phyloP scores from a whole-genome alignment of 148 eudicot species.

The Amaranthus cruentus region DNA sequence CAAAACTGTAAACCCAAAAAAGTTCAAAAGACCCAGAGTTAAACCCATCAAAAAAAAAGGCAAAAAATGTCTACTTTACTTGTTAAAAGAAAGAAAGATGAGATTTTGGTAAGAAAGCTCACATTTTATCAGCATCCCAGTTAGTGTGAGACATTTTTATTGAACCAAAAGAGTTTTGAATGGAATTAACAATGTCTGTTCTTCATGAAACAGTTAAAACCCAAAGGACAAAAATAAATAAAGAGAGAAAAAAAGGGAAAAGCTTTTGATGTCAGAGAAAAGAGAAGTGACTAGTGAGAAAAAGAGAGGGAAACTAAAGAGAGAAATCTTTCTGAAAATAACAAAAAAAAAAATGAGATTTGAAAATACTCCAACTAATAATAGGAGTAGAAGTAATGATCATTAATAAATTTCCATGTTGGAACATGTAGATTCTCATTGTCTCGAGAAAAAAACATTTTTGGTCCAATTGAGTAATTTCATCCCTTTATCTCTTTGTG shows the following conservation, averaged over 20 bases:
- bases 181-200: constrained; percentile 17
- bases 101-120: constrained; percentile 24
- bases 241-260: not conserved
- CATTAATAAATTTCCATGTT: not conserved
- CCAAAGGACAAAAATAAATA: not conserved
- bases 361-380: not conserved
- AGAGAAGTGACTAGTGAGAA: not conserved
- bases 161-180: not conserved
- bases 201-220: constrained; percentile 17
- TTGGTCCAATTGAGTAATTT: constrained; percentile 7
- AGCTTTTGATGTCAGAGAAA: constrained; percentile 7
- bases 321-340: constrained; percentile 25
- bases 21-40: constrained; percentile 21
- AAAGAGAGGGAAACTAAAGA: not conserved
- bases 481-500: constrained; percentile 3
- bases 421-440: constrained; percentile 15
- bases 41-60: constrained; percentile 21
- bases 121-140: constrained; percentile 98
- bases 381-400: not conserved
- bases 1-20: constrained; percentile 15
- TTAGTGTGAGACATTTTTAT: constrained; percentile 70
- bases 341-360: not conserved
- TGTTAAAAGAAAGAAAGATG: not conserved
- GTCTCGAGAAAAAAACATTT: constrained; percentile 1
- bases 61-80: not conserved